Conservation (phyloP, 2,329 filamentous ascomycete species). For the Ceratocystiopsis brevicomis region DNA sequence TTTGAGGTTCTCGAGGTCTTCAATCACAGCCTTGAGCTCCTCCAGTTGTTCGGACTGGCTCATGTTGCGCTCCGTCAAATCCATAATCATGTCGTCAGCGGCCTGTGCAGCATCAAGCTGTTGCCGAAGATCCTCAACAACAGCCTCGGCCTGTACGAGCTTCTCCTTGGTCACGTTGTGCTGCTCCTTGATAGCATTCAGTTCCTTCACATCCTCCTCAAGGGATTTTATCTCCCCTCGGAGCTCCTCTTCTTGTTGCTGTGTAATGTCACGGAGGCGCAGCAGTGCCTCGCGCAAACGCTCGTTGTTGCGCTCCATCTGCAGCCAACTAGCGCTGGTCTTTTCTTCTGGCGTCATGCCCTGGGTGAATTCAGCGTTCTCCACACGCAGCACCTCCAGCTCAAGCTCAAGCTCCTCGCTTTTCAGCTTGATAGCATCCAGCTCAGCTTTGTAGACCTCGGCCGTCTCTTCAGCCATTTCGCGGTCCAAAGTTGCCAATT, state of each 20-base stretch:
- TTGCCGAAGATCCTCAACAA: conserved; percentile 69
- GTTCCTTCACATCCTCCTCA: conserved; percentile 55
- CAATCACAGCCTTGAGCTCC: conserved; percentile 61
- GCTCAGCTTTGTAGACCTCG: conserved; percentile 62
- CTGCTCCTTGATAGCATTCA: conserved; percentile 46
- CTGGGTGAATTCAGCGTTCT: conserved; percentile 66
- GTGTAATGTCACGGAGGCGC: conserved; percentile 66
- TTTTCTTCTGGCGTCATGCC: conserved; percentile 81
- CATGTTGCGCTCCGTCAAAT: conserved; percentile 75
- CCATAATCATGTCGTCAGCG: conserved; percentile 86
- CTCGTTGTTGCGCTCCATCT: conserved; percentile 82
- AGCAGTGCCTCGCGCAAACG: conserved; percentile 70
- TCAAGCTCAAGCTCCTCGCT: conserved; percentile 76
- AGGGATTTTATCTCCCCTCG: conserved; percentile 54
- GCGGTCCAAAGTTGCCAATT: conserved; percentile 73
- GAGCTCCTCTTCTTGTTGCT: conserved; percentile 66
- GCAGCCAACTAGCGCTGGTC: conserved; percentile 70
- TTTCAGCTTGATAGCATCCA: conserved; percentile 57
- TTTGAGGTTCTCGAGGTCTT: conserved; percentile 74
- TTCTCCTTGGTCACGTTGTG: conserved; percentile 54
- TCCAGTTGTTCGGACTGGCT: conserved; percentile 65
- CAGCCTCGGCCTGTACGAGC: conserved; percentile 50
- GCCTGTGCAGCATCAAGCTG: conserved; percentile 79
- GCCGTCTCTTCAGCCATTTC: conserved; percentile 94
- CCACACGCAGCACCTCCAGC: conserved; percentile 67